phyloP scores from a whole-genome alignment of 139 green algal genomes.

The Micromonas commoda region DNA sequence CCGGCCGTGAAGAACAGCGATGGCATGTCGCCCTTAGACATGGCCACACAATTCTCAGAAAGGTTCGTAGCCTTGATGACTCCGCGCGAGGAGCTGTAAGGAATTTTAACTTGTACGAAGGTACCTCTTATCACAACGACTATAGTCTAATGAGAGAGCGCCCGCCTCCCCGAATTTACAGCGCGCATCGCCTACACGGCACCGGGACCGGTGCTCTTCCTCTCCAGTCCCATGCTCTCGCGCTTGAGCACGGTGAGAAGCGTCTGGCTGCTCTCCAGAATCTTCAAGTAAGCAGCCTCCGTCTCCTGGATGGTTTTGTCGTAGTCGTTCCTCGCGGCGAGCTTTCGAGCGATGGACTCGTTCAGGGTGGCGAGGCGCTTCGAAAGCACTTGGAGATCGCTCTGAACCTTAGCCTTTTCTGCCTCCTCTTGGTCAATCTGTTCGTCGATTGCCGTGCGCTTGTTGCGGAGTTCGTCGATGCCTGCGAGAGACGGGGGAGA shows the following conservation, averaged over 20 bases:
- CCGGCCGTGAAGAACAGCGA: neutral
- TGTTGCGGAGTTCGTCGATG: slow-evolving; percentile 73
- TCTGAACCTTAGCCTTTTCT: slow-evolving; percentile 44
- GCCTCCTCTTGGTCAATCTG: slow-evolving; percentile 31
- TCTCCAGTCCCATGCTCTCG: slow-evolving; percentile 58
- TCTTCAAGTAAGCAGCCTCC: slow-evolving; percentile 64
- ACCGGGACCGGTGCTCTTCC: slow-evolving; percentile 35
- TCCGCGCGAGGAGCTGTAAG: no score
- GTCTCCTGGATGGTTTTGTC: slow-evolving; percentile 47
- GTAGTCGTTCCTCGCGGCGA: slow-evolving; percentile 17
- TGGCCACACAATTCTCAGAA: neutral
- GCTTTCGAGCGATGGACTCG: slow-evolving; percentile 36
- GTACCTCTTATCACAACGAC: no score
- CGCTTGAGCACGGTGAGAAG: slow-evolving; percentile 68
- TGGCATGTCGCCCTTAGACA: neutral
- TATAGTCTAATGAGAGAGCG: no score
- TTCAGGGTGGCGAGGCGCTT: slow-evolving; percentile 63
- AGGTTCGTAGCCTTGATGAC: neutral
- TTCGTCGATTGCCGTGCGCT: slow-evolving; percentile 55
- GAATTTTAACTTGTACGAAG: no score
- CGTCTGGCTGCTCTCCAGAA: slow-evolving; percentile 67
- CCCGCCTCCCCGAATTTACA: no score
- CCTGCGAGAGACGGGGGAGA: no score
- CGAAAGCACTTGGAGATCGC: slow-evolving; percentile 56
- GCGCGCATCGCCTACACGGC: no score